Percentiles rank a stretch among this genome's conserved stretches.
These are phyloP conservation scores for Fraxinus baroniana DNA, from an alignment of 305 asterid species.

Conservation along the genomic window DNA sequence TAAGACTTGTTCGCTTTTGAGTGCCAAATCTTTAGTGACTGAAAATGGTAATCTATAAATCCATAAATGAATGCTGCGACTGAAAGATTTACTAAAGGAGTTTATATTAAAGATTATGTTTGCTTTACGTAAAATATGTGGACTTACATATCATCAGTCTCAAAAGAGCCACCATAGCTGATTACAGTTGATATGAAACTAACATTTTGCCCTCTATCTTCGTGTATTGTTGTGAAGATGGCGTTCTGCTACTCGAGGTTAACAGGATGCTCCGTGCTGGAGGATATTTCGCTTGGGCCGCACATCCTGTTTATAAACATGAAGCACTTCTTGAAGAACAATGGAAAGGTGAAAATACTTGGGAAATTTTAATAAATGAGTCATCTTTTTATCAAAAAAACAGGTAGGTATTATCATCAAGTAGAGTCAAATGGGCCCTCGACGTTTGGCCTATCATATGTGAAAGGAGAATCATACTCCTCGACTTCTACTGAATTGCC, in stretches of 20 bases:
- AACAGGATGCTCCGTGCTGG: conserved; percentile 93
- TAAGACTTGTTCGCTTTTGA: not conserved
- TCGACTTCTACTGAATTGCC: not conserved
- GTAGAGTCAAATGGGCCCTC: not conserved
- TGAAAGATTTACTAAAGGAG: not conserved
- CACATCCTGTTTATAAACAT: conserved; percentile 92
- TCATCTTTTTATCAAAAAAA: not conserved
- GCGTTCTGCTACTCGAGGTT: conserved; percentile 86
- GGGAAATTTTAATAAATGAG: not conserved
- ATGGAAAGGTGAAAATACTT: conserved; percentile 68
- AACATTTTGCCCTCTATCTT: conserved; percentile 13
- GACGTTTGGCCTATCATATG: conserved; percentile 20
- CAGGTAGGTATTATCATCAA: not conserved
- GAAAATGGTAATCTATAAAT: not conserved
- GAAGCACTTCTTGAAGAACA: conserved; percentile 75
- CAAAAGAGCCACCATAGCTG: conserved; percentile 10
- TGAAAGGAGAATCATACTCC: not conserved
- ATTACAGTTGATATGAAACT: conserved; percentile 8
- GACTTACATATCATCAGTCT: conserved; percentile 4
- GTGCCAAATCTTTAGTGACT: not conserved
- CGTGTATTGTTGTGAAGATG: conserved; percentile 46
- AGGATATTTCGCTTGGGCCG: conserved; percentile 94
- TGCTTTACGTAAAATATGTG: not conserved
- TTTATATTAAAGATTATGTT: not conserved
- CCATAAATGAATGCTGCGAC: not conserved